Evolutionary conservation across 345 rosid genomes (phyloP).

Genomic region (Trapa bicornis): DNA sequence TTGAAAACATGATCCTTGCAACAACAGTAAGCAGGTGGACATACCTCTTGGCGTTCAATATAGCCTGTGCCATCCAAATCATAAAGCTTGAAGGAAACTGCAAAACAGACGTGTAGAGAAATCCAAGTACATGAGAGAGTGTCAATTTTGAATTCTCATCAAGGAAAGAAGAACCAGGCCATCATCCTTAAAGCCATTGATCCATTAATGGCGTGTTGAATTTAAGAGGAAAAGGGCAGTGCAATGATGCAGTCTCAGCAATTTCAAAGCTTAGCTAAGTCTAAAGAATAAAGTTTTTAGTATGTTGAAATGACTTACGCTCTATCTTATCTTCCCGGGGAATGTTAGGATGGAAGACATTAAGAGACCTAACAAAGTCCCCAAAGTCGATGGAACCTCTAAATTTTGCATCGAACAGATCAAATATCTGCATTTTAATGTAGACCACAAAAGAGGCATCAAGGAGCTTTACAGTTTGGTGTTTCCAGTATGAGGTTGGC

Average conservation of each 20-base stretch:
- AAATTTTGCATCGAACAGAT: constrained; percentile 76
- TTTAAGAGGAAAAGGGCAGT: background rate
- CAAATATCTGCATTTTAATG: constrained; percentile 54
- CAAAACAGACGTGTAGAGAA: constrained; percentile 5
- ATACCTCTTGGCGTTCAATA: constrained; percentile 77
- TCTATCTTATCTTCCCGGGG: constrained; percentile 76
- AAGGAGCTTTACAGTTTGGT: background rate
- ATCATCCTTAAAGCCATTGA: background rate
- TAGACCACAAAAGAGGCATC: background rate
- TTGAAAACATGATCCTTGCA: background rate
- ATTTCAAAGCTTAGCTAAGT: background rate
- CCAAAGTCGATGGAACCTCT: constrained; percentile 78
- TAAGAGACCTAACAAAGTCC: constrained; percentile 77
- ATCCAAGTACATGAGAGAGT: background rate
- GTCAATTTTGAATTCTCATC: background rate
- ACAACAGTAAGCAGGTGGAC: background rate
- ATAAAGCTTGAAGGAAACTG: constrained; percentile 88
- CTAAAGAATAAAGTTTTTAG: background rate
- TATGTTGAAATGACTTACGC: constrained; percentile 26
- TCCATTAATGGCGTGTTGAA: background rate
- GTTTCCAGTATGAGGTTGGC: background rate
- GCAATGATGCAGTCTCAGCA: background rate
- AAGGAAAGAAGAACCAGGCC: background rate
- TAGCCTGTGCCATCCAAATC: constrained; percentile 89
- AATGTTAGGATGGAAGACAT: constrained; percentile 84